Evolutionary conservation across 768 basidiomycete species (phyloP), one percentile per base, ranked within the genome.

Genomic region (Hygrophorus russula): DNA sequence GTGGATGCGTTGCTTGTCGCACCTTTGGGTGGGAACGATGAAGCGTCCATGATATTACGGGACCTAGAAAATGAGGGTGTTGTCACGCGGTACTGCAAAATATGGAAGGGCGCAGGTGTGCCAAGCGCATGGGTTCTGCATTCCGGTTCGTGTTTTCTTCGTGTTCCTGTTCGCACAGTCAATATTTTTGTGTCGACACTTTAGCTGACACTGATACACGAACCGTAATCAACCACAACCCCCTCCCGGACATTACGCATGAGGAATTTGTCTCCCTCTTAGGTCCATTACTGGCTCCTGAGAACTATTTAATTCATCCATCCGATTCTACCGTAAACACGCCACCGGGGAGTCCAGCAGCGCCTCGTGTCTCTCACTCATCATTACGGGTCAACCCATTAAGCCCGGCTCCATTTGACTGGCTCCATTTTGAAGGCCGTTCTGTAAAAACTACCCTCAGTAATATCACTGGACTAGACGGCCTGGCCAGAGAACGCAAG

Each of bases 391-490:
- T 53, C 28, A 76, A 68, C 44, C 66, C 69, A 6, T 69, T 73
- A 47, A 80, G 75, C 39, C 80, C 80, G 0, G 83, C 86, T 0
- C 88, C 86, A 0, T 83, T 90, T 42, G 83, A 90, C 50, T 88
- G 87, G 84, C 61, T 91, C 5, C 86, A 90, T 53, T 84, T 91
- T 47, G 87, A 90, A 52, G 87, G 86, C 3, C 67, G 87, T 2
- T 81, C 75, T 0, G 78, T 83, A 27, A 85, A 82, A 59, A 87
- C 82, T 8, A 90, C 86, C 3, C 60, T 85, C 19, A 78, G 68
- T 51, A 90, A 90, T 54, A 74, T 91, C 24, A 69, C 76, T 24
- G 88, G 87, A 4, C 51, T 91, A 35, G 87, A 90, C 50, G 82
- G 86, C 8, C 74, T 90, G 28, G 85, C 86, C 4, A 73, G 80